Evolutionary conservation across 805 yeast species (phyloP).

Genomic region (Barnettozyma vustinii): DNA sequence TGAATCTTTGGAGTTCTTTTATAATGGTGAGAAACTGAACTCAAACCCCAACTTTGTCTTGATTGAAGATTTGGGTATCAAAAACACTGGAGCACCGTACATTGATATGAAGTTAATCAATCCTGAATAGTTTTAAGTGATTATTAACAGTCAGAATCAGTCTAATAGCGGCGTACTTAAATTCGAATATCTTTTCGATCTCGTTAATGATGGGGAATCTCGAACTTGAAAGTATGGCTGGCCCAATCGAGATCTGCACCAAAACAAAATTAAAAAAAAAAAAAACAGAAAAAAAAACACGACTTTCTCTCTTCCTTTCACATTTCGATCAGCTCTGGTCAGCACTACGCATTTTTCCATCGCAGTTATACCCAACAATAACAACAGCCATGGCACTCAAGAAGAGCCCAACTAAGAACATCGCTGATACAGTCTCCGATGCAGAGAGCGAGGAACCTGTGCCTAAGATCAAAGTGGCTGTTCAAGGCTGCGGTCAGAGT

Average conservation of each 20-base stretch:
- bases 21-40: neutral
- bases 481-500: slow-evolving; percentile 13
- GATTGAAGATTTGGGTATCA: neutral
- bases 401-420: neutral
- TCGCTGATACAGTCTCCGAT: neutral
- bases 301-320: neutral
- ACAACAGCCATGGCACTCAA: neutral
- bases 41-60: neutral
- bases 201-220: neutral
- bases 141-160: neutral
- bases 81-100: neutral
- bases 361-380: neutral
- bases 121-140: neutral
- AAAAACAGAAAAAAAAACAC: neutral
- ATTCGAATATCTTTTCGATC: too few relatives aligned
- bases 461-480: slow-evolving; percentile 13
- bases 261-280: neutral
- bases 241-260: neutral
- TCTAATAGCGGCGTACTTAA: too few relatives aligned
- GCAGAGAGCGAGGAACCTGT: neutral
- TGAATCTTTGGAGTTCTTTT: neutral
- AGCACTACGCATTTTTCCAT: neutral
- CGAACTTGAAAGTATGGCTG: neutral
- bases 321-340: neutral
- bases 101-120: neutral